Percentiles rank a stretch among this genome's conserved stretches.
Evolutionary conservation across 2,329 filamentous ascomycete genomes (phyloP).

Genomic region (Anthostomella pinea): DNA sequence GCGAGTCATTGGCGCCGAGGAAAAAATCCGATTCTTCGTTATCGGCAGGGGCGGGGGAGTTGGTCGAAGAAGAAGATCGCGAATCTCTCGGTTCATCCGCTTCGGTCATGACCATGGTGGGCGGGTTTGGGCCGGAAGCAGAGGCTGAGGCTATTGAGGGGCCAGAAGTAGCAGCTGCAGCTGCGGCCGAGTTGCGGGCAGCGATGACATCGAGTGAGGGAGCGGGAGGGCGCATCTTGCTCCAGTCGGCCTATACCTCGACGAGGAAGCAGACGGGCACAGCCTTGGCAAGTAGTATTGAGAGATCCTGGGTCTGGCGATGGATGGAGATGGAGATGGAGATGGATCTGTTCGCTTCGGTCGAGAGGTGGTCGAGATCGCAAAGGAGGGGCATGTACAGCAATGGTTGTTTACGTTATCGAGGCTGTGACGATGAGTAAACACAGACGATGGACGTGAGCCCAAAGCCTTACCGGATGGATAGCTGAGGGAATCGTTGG

Average conservation of each 20-base stretch:
- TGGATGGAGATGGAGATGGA: too few relatives aligned
- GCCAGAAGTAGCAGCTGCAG: conserved; percentile 3
- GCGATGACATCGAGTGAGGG: conserved; percentile 32
- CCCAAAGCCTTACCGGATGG: too few relatives aligned
- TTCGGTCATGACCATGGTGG: conserved; percentile 28
- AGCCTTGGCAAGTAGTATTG: too few relatives aligned
- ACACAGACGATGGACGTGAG: too few relatives aligned
- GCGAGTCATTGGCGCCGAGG: conserved; percentile 82
- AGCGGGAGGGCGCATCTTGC: conserved; percentile 25
- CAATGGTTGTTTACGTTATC: too few relatives aligned
- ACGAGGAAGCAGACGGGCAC: background rate
- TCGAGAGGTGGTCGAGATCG: too few relatives aligned
- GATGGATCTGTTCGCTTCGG: too few relatives aligned
- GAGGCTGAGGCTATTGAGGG: conserved; percentile 5
- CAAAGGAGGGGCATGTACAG: too few relatives aligned
- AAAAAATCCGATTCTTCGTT: conserved; percentile 96
- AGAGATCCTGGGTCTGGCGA: too few relatives aligned
- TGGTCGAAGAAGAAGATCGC: conserved; percentile 65
- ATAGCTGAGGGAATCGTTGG: too few relatives aligned
- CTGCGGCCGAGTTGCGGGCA: conserved; percentile 17
- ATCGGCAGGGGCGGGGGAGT: conserved; percentile 71
- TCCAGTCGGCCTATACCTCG: conserved; percentile 1
- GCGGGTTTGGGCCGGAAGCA: conserved; percentile 10
- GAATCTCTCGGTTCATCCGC: conserved; percentile 51
- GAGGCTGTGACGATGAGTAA: too few relatives aligned